These are phyloP conservation scores for Euphorbia peplus DNA, from an alignment of 345 rosid genomes.

Conservation along the genomic window DNA sequence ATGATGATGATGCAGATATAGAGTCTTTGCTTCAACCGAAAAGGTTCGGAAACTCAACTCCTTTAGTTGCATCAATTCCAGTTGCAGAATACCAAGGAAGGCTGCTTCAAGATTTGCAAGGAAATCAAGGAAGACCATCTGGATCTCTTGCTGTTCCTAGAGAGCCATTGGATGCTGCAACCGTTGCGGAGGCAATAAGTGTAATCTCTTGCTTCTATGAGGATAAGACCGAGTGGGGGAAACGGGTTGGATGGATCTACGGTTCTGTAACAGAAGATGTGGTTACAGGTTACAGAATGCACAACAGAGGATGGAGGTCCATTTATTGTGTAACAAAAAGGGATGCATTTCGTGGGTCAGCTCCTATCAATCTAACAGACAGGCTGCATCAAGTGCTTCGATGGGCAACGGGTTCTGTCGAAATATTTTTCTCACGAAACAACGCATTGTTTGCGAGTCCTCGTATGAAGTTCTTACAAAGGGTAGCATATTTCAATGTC, in stretches of 20 bases:
- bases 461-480: conserved; percentile 64
- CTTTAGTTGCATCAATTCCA: conserved; percentile 63
- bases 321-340: conserved; percentile 70
- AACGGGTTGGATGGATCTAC: conserved; percentile 79
- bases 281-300: conserved; percentile 78
- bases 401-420: conserved; percentile 86
- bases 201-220: conserved; percentile 79
- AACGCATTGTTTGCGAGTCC: conserved; percentile 60
- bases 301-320: conserved; percentile 85
- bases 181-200: conserved; percentile 75
- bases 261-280: conserved; percentile 87
- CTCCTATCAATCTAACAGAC: conserved; percentile 70
- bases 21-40: conserved; percentile 64
- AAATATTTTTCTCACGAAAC: conserved; percentile 75
- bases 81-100: conserved; percentile 80
- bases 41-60: conserved; percentile 64
- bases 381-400: conserved; percentile 83
- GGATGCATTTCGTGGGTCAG: conserved; percentile 74
- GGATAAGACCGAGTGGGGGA: conserved; percentile 81
- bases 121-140: conserved; percentile 63
- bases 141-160: conserved; percentile 80
- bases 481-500: conserved; percentile 65
- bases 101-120: conserved; percentile 62
- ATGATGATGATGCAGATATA: conserved; percentile 61
- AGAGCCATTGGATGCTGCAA: conserved; percentile 77